Evolutionary conservation across 805 yeast species (phyloP), one percentile per base, ranked within the genome.

Genomic region (Myxozyma monticola): DNA sequence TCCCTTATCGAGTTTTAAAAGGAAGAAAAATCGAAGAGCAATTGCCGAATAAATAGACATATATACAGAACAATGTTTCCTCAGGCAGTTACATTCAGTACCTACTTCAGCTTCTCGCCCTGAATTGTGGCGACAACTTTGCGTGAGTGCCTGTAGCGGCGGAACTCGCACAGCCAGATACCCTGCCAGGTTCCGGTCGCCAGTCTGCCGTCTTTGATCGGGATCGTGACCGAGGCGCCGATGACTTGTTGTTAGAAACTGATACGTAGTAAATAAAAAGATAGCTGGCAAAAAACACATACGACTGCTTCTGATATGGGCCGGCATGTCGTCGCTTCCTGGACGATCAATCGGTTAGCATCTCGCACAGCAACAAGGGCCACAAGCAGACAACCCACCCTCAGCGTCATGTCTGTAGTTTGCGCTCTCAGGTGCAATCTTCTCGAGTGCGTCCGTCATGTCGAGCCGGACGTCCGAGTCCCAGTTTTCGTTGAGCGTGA

Each of bases 141-240:
- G 61, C 95, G 75, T 7, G 81, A 68, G 62, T 86, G 91, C 59
- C 71, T 68, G 65, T 79, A 76, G 39, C 73, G 72, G 60, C 95
- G 75, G 68, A 87, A 86, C 65, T 86, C 95, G 62, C 85, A 72
- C 42, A 84, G 71, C 74, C 85, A 86, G 36, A 87, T 76, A 0
- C 93, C 95, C 64, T 86, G 95, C 95, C 95, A 87, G 0, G 93
- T 86, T 1, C 95, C 95, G 0, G 83, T 74, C 1, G 82, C 83
- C 48, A 86, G 68, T 29, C 72, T 65, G 1, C 95, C 95, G 60
- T 85, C 77, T 20, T 74, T 64, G 42, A 86, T 85, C 1, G 95
- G 95, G 37, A 86, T 79, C 2, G 78, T 72, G 24, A 86, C 68
- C 2, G 80, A 73, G 6, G 80, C 83, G 17, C 95, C 93, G 8